A percentile compares a stretch with the other conserved stretches of the same genome.
phyloP scores from a whole-genome alignment of 1,284 basidiomycete genomes.

The Puccinia novopanici region DNA sequence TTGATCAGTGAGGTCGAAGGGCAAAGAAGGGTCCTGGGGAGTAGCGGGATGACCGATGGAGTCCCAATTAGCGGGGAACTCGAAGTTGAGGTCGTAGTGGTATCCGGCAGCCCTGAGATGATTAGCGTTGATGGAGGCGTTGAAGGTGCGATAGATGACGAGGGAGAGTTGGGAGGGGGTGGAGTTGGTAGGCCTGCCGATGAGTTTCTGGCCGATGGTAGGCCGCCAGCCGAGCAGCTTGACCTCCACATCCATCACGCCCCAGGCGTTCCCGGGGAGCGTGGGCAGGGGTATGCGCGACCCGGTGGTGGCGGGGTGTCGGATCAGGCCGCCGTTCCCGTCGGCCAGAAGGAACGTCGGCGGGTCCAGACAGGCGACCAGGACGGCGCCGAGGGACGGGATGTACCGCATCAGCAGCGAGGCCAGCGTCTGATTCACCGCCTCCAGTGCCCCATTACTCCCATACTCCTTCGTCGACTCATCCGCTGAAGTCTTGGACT shows the following conservation, averaged over 20 bases:
- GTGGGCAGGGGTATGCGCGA: constrained; percentile 3
- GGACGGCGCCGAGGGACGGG: constrained; percentile 29
- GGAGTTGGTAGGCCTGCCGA: constrained; percentile 81
- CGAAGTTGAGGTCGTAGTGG: constrained; percentile 78
- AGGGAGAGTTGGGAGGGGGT: constrained; percentile 93
- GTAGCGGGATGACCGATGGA: constrained; percentile 22
- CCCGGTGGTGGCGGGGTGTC: not conserved
- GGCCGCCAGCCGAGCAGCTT: constrained; percentile 48
- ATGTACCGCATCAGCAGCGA: too few relatives aligned
- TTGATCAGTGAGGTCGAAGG: not conserved
- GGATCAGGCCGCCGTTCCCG: not conserved
- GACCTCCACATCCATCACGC: constrained; percentile 21
- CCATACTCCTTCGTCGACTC: too few relatives aligned
- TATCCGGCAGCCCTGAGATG: constrained; percentile 81
- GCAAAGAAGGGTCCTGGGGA: not conserved
- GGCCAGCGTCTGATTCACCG: too few relatives aligned
- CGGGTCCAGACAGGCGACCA: constrained; percentile 31
- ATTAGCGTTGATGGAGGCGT: constrained; percentile 89
- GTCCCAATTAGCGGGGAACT: constrained; percentile 59
- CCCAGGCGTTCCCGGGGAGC: constrained; percentile 24
- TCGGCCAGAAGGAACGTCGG: constrained; percentile 21
- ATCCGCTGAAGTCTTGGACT: too few relatives aligned
- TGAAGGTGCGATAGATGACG: constrained; percentile 90
- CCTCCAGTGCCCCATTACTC: too few relatives aligned
- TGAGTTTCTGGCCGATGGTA: constrained; percentile 61